phyloP scores from a whole-genome alignment of 139 green algal genomes.

The Chlamydomonas asymmetrica region DNA sequence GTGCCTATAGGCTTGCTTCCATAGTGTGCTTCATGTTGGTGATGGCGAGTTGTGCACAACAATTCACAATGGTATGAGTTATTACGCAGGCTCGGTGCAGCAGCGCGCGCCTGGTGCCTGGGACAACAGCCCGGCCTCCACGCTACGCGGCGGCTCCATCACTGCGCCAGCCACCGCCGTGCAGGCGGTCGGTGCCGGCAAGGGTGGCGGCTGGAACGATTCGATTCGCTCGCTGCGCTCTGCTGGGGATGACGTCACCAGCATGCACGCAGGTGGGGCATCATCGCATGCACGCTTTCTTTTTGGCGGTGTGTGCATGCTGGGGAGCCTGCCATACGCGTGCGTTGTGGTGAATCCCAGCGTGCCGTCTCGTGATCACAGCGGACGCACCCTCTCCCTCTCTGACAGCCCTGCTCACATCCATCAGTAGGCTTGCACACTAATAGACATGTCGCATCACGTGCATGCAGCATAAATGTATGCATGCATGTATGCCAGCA shows the following conservation, averaged over 20 bases:
- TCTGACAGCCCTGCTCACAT: too few relatives aligned
- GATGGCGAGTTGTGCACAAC: too few relatives aligned
- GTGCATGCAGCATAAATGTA: too few relatives aligned
- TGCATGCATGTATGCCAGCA: too few relatives aligned
- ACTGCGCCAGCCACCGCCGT: constrained; percentile 2
- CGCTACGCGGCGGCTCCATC: background rate
- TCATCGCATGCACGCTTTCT: background rate
- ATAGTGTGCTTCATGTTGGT: too few relatives aligned
- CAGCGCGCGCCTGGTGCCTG: constrained; percentile 1
- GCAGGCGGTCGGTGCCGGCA: background rate
- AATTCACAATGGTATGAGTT: too few relatives aligned
- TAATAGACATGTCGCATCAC: background rate
- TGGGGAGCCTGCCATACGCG: background rate
- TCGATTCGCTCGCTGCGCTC: background rate
- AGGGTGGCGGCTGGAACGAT: constrained; percentile 15
- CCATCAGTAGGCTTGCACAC: background rate
- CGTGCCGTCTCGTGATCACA: too few relatives aligned
- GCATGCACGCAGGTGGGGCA: background rate
- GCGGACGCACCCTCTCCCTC: too few relatives aligned
- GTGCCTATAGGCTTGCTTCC: too few relatives aligned
- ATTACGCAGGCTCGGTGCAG: constrained; percentile 3
- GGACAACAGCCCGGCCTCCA: background rate
- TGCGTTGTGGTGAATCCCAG: background rate
- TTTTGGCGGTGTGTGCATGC: background rate
- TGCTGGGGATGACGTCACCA: constrained; percentile 9